These are phyloP conservation scores for Aspergillus latus DNA, from an alignment of 2,329 filamentous ascomycete genomes.

Conservation along the genomic window DNA sequence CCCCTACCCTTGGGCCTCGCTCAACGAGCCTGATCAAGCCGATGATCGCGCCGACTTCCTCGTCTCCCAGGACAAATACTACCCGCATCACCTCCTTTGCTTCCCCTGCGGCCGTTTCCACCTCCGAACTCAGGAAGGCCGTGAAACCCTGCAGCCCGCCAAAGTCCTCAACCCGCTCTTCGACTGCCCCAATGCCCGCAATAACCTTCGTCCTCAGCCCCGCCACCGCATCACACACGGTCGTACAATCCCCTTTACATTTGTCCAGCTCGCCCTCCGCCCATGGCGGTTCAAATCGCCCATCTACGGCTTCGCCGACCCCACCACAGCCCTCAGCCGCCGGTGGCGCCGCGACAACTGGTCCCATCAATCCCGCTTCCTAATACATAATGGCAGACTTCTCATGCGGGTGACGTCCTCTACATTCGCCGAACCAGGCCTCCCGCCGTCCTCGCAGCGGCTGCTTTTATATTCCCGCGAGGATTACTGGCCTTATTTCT, in stretches of 20 bases:
- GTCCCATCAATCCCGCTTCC: slow-evolving; percentile 57
- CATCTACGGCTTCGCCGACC: slow-evolving; percentile 47
- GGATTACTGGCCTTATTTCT: slow-evolving; percentile 64
- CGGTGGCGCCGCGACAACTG: slow-evolving; percentile 58
- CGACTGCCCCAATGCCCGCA: slow-evolving; percentile 54
- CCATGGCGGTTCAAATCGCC: slow-evolving; percentile 47
- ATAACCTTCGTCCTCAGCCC: slow-evolving; percentile 49
- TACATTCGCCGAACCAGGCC: slow-evolving; percentile 52
- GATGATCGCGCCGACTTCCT: slow-evolving; percentile 54
- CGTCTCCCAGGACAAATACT: slow-evolving; percentile 48
- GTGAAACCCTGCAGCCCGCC: slow-evolving; percentile 55
- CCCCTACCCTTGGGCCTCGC: slow-evolving; percentile 37
- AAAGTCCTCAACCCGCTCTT: slow-evolving; percentile 58
- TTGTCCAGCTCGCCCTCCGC: slow-evolving; percentile 58
- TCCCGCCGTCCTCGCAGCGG: slow-evolving; percentile 54
- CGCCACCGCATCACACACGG: slow-evolving; percentile 56
- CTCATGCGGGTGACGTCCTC: slow-evolving; percentile 60
- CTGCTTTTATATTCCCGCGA: slow-evolving; percentile 60
- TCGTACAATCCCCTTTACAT: slow-evolving; percentile 58
- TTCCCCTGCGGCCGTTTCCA: slow-evolving; percentile 60
- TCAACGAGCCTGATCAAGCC: slow-evolving; percentile 47
- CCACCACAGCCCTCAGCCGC: slow-evolving; percentile 49
- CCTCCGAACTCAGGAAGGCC: slow-evolving; percentile 52
- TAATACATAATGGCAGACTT: slow-evolving; percentile 54
- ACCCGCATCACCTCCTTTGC: slow-evolving; percentile 60